A percentile compares a stretch with the other conserved stretches of the same genome.
Evolutionary conservation across 768 basidiomycete species (phyloP).

Genomic region (Glaciozyma antarctica): DNA sequence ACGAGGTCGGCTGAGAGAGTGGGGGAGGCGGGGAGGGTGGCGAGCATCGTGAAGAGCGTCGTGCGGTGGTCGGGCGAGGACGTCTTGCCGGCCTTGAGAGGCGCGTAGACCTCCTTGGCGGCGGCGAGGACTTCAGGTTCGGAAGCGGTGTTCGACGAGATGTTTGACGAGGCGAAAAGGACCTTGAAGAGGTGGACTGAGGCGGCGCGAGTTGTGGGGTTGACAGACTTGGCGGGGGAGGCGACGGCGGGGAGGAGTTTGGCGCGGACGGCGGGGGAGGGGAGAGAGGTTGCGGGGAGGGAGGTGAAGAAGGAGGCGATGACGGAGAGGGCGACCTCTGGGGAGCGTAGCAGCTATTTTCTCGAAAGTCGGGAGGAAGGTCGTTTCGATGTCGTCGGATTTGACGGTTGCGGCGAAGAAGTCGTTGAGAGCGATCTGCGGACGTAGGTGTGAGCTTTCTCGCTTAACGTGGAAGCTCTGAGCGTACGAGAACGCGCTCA

Average conservation of each 20-base stretch:
- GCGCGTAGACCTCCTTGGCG: conserved; percentile 57
- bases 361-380: conserved; percentile 63
- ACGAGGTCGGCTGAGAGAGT: conserved; percentile 46
- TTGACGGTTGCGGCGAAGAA: conserved; percentile 31
- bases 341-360: conserved; percentile 70
- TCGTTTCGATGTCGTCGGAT: conserved; percentile 46
- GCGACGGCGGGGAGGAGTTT: conserved; percentile 37
- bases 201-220: conserved; percentile 38
- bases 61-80: conserved; percentile 75
- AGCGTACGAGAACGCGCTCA: conserved; percentile 47
- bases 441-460: not conserved
- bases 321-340: conserved; percentile 60
- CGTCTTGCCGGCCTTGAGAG: conserved; percentile 76
- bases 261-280: conserved; percentile 45
- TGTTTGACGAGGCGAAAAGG: conserved; percentile 25
- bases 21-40: conserved; percentile 46
- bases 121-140: conserved; percentile 38
- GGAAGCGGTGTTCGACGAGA: conserved; percentile 5
- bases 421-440: conserved; percentile 31
- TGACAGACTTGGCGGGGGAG: conserved; percentile 35
- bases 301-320: conserved; percentile 10
- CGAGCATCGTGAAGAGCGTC: conserved; percentile 69
- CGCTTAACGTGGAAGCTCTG: not conserved
- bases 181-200: conserved; percentile 35
- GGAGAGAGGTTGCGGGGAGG: conserved; percentile 49